These are phyloP conservation scores for Rhodotorula sp. DNA, from an alignment of 1,284 basidiomycete genomes.

Conservation along the genomic window DNA sequence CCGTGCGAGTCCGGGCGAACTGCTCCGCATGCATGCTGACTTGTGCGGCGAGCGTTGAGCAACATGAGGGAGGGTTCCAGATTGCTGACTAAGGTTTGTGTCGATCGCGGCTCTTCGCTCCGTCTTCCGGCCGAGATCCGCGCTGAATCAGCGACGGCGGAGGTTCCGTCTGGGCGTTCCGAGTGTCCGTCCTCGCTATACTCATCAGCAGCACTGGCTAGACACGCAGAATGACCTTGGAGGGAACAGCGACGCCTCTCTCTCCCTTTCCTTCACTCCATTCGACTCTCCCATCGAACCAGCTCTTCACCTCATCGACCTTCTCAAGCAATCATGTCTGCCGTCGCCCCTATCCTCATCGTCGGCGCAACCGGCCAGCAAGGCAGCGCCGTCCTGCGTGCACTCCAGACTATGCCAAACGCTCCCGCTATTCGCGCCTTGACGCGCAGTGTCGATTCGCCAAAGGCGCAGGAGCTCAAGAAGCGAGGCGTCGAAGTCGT, in stretches of 20 bases:
- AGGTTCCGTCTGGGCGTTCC: too few relatives aligned
- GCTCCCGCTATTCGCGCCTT: slow-evolving; percentile 3
- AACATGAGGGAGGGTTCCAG: too few relatives aligned
- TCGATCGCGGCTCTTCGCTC: too few relatives aligned
- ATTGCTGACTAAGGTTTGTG: too few relatives aligned
- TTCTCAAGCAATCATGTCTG: not conserved
- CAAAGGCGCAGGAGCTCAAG: slow-evolving; percentile 13
- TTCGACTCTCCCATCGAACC: not conserved
- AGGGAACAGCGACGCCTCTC: not conserved
- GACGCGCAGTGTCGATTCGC: slow-evolving; percentile 8
- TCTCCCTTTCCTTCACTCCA: not conserved
- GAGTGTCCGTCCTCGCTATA: too few relatives aligned
- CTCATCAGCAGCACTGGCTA: too few relatives aligned
- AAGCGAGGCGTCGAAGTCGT: slow-evolving; percentile 17
- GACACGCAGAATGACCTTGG: too few relatives aligned
- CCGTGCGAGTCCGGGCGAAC: too few relatives aligned
- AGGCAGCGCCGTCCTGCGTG: not conserved
- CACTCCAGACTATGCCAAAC: slow-evolving; percentile 1
- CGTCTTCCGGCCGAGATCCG: too few relatives aligned
- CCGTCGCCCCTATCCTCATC: slow-evolving; percentile 5
- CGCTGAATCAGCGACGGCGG: too few relatives aligned
- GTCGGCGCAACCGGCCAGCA: slow-evolving; percentile 26
- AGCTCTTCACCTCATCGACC: not conserved
- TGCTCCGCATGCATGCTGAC: too few relatives aligned
- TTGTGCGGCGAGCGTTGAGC: too few relatives aligned